Conservation (phyloP, 2,329 filamentous ascomycete species). For the Alternaria incomplexa region DNA sequence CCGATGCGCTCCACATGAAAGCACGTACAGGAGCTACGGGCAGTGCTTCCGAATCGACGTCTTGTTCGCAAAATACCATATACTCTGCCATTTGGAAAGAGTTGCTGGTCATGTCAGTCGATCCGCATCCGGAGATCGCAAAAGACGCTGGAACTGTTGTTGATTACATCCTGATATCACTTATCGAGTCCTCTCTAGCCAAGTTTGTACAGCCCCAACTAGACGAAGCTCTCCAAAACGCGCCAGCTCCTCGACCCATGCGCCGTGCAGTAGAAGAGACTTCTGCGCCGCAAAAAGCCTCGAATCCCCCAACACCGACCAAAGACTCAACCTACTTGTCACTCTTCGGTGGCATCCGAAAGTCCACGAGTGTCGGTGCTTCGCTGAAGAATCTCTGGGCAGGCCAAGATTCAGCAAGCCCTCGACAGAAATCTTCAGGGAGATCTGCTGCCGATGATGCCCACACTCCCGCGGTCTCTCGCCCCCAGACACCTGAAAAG, state of each 20-base stretch:
- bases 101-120: conserved; percentile 85
- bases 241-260: conserved; percentile 55
- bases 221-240: conserved; percentile 66
- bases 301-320: conserved; percentile 56
- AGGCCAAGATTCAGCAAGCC: conserved; percentile 38
- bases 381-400: conserved; percentile 68
- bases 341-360: conserved; percentile 63
- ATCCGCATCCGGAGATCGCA: conserved; percentile 93
- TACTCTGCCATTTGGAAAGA: conserved; percentile 96
- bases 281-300: conserved; percentile 50
- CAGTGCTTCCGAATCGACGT: conserved; percentile 13
- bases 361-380: conserved; percentile 69
- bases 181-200: conserved; percentile 79
- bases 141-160: conserved; percentile 83
- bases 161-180: conserved; percentile 79
- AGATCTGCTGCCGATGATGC: conserved; percentile 63
- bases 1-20: conserved; percentile 42
- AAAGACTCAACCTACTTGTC: conserved; percentile 64
- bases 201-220: conserved; percentile 73
- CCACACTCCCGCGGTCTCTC: conserved; percentile 73
- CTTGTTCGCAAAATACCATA: conserved; percentile 79
- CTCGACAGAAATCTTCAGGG: conserved; percentile 34
- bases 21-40: conserved; percentile 20
- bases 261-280: conserved; percentile 38
- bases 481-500: conserved; percentile 64